phyloP scores from a whole-genome alignment of 148 eudicot genomes.

The Agrostemma githago region DNA sequence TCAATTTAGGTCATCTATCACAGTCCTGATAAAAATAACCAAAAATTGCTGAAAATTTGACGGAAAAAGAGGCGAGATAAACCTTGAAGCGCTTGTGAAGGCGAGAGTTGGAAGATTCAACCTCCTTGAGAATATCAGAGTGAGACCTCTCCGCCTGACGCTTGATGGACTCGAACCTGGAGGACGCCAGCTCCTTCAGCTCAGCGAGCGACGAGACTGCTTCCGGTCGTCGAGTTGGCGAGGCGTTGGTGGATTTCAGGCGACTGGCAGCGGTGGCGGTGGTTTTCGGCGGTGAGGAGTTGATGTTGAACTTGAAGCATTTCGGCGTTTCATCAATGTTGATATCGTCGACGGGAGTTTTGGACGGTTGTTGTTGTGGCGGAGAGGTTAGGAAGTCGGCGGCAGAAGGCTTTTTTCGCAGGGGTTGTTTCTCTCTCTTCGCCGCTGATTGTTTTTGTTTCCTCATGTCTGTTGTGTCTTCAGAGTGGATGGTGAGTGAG shows the following conservation, averaged over 20 bases:
- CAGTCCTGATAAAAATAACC: background rate
- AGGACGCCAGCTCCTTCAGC: constrained; percentile 50
- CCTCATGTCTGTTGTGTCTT: constrained; percentile 19
- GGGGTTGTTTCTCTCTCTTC: constrained; percentile 7
- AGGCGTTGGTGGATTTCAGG: background rate
- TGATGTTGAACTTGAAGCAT: constrained; percentile 22
- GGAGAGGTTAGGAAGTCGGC: constrained; percentile 26
- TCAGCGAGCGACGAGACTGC: constrained; percentile 41
- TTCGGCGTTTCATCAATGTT: constrained; percentile 5
- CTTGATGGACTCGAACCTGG: constrained; percentile 55
- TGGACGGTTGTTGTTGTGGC: constrained; percentile 1
- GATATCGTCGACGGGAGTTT: constrained; percentile 3
- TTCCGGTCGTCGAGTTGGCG: constrained; percentile 8
- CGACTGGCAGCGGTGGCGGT: background rate
- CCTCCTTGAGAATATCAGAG: constrained; percentile 58
- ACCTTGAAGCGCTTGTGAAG: constrained; percentile 73
- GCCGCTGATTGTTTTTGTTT: constrained; percentile 5
- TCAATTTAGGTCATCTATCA: background rate
- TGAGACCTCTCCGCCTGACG: constrained; percentile 60
- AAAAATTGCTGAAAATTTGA: background rate
- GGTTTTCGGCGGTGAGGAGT: constrained; percentile 6
- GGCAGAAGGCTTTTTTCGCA: constrained; percentile 21
- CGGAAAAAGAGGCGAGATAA: constrained; percentile 19
- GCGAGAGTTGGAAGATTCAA: constrained; percentile 57
- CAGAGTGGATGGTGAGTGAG: background rate